A percentile compares a stretch with the other conserved stretches of the same genome.
Conservation (phyloP, 805 yeast species). For the Diddensiella santjacobensis region DNA sequence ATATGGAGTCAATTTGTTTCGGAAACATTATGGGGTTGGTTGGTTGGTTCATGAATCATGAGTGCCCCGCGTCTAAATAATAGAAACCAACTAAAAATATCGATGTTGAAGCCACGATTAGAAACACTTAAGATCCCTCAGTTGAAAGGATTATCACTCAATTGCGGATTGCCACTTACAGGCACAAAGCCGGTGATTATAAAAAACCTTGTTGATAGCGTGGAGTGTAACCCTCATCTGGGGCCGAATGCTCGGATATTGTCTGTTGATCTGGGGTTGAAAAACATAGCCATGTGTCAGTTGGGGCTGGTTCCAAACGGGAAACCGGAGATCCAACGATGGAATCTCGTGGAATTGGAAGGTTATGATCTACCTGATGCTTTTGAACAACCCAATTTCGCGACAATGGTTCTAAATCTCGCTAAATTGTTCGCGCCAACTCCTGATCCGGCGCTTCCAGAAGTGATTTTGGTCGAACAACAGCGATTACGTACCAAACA, state of each 20-base stretch:
- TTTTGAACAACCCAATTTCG: constrained; percentile 29
- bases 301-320: constrained; percentile 6
- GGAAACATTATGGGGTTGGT: no score
- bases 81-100: no score
- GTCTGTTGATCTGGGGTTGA: constrained; percentile 35
- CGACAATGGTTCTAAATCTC: constrained; percentile 24
- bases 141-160: constrained; percentile 18
- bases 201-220: constrained; percentile 7
- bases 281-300: constrained; percentile 32
- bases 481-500: constrained; percentile 54
- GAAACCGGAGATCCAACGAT: constrained; percentile 13
- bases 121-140: constrained; percentile 9
- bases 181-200: constrained; percentile 22
- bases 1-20: background rate
- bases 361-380: constrained; percentile 12
- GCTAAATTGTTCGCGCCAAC: constrained; percentile 8
- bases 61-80: no score
- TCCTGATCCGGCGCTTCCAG: constrained; percentile 29
- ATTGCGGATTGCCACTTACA: constrained; percentile 21
- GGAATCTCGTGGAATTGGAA: constrained; percentile 16
- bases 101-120: constrained; percentile 1
- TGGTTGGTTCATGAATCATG: no score
- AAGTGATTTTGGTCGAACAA: constrained; percentile 49
- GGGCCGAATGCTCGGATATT: constrained; percentile 19
- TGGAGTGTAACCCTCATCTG: background rate